A percentile compares a stretch with the other conserved stretches of the same genome.
Evolutionary conservation across 2,329 filamentous ascomycete species (phyloP).

Genomic region (Verruconis gallopava): DNA sequence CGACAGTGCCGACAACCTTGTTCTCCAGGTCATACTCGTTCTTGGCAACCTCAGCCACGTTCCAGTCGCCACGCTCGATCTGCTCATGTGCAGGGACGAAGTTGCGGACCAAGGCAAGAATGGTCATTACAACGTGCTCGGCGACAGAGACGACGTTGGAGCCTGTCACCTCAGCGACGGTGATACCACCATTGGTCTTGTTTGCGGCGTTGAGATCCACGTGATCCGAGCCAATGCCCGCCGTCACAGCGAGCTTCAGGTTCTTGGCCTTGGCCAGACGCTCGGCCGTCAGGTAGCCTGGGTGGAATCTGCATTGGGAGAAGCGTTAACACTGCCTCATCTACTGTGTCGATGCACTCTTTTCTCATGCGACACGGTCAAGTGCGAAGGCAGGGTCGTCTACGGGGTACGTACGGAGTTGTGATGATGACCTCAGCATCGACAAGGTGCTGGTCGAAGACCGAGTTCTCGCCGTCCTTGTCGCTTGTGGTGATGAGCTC

Average conservation of each 20-base stretch:
- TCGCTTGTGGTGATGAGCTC: slow-evolving; percentile 93
- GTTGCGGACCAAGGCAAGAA: slow-evolving; percentile 90
- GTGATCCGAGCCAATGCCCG: slow-evolving; percentile 96
- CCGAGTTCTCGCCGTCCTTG: slow-evolving; percentile 89
- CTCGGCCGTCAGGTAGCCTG: slow-evolving; percentile 92
- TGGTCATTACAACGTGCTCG: slow-evolving; percentile 99
- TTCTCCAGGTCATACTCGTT: slow-evolving; percentile 95
- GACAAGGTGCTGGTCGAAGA: slow-evolving; percentile 88
- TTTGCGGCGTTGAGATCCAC: slow-evolving; percentile 95
- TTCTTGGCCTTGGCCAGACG: slow-evolving; percentile 98
- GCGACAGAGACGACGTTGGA: slow-evolving; percentile 98
- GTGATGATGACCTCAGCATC: slow-evolving; percentile 99
- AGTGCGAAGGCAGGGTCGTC: background rate
- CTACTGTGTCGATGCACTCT: no score
- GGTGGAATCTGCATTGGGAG: slow-evolving; percentile 99
- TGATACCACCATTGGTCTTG: slow-evolving; percentile 95
- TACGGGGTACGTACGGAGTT: slow-evolving; percentile 60
- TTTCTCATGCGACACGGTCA: background rate
- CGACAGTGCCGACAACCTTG: slow-evolving; percentile 97
- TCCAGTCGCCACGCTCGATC: slow-evolving; percentile 80
- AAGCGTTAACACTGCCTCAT: background rate
- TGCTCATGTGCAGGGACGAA: slow-evolving; percentile 96
- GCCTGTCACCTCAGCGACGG: slow-evolving; percentile 93
- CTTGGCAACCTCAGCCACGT: slow-evolving; percentile 92
- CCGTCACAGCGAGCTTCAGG: slow-evolving; percentile 91